These are phyloP conservation scores for Misopates orontium DNA, from an alignment of 257 asterid species.

Conservation along the genomic window DNA sequence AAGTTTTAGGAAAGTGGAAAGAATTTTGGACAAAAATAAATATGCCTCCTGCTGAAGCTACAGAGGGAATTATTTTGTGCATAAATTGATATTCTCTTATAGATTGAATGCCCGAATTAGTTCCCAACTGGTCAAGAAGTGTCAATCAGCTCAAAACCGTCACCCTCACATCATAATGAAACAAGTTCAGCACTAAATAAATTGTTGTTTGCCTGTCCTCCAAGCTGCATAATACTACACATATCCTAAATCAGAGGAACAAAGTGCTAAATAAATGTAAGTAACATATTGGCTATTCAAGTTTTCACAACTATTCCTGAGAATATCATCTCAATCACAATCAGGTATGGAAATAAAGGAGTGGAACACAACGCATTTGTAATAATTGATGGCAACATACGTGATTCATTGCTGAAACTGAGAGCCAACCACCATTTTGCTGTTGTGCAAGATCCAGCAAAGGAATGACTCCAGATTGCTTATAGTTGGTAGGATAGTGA, in stretches of 20 bases:
- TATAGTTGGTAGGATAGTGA: constrained; percentile 91
- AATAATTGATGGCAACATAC: constrained; percentile 45
- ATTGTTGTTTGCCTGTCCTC: background rate
- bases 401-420: constrained; percentile 97
- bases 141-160: background rate
- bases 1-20: too few species aligned
- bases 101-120: too few species aligned
- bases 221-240: background rate
- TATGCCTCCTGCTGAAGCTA: too few species aligned
- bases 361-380: constrained; percentile 15
- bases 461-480: constrained; percentile 73
- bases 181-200: constrained; percentile 8
- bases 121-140: background rate
- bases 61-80: too few species aligned
- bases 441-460: constrained; percentile 87
- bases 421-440: constrained; percentile 98
- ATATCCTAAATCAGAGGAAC: background rate
- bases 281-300: background rate
- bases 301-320: background rate
- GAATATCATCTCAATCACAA: constrained; percentile 13
- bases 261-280: background rate
- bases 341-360: constrained; percentile 10
- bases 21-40: too few species aligned
- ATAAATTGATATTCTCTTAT: too few species aligned
- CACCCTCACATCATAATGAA: background rate